phyloP scores from a whole-genome alignment of 306 rosid genomes.

The Abrus precatorius region DNA sequence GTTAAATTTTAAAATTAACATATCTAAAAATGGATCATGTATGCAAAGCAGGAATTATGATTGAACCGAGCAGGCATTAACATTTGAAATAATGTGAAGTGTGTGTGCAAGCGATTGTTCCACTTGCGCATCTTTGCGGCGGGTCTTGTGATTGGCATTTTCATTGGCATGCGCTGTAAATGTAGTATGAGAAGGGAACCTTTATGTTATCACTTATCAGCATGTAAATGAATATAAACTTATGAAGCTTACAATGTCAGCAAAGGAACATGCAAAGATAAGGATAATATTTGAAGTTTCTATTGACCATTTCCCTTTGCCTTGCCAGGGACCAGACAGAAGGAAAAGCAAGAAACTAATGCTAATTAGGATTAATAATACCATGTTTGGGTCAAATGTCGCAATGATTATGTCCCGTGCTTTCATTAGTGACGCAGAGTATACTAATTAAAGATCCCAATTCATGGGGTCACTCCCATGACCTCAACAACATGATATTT shows the following conservation, averaged over 20 bases:
- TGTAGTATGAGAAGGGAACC: not conserved
- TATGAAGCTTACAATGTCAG: constrained; percentile 34
- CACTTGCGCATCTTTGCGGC: constrained; percentile 36
- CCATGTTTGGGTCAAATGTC: constrained; percentile 33
- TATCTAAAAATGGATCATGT: no score
- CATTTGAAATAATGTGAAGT: not conserved
- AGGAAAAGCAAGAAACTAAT: not conserved
- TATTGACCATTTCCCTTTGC: constrained; percentile 27
- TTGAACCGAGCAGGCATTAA: no score
- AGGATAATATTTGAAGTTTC: not conserved
- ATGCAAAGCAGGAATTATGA: no score
- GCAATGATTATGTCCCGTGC: constrained; percentile 33
- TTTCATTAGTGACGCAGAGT: constrained; percentile 17
- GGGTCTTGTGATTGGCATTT: constrained; percentile 13
- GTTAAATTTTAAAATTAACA: no score
- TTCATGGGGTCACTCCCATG: not conserved
- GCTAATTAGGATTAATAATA: constrained; percentile 20
- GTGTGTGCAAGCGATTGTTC: not conserved
- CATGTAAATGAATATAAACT: constrained; percentile 1
- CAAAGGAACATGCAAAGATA: constrained; percentile 13
- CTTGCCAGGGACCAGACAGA: not conserved
- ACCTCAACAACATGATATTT: constrained; percentile 32
- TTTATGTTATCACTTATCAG: constrained; percentile 13
- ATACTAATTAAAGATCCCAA: constrained; percentile 37
- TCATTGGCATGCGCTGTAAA: constrained; percentile 29